Percentiles rank a stretch among this genome's conserved stretches.
Conservation (phyloP, 805 yeast genomes). For the Metschnikowia rubicola region DNA sequence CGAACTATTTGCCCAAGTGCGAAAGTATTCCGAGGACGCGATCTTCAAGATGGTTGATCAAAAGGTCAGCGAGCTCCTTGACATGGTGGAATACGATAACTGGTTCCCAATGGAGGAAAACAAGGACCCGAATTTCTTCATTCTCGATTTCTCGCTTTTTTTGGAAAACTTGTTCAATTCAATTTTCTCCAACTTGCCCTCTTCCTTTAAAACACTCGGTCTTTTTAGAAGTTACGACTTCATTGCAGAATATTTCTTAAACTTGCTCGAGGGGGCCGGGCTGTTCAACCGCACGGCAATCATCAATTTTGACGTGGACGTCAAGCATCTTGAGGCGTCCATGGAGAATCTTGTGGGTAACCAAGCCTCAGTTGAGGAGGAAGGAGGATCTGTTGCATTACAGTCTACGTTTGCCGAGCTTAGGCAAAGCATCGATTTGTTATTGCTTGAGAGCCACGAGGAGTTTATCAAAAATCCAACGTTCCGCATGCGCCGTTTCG, state of each 20-base stretch:
- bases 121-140: constrained; percentile 65
- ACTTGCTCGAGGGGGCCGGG: constrained; percentile 53
- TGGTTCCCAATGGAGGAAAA: constrained; percentile 60
- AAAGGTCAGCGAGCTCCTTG: constrained; percentile 75
- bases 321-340: constrained; percentile 66
- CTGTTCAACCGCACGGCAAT: constrained; percentile 59
- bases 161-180: constrained; percentile 82
- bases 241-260: constrained; percentile 66
- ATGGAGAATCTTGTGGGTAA: constrained; percentile 34
- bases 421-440: constrained; percentile 72
- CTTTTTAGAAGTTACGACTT: constrained; percentile 84
- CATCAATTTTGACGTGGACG: constrained; percentile 73
- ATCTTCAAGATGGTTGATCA: constrained; percentile 80
- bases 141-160: constrained; percentile 81
- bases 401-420: constrained; percentile 75
- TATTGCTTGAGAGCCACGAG: constrained; percentile 61
- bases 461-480: constrained; percentile 54
- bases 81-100: constrained; percentile 74
- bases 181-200: constrained; percentile 78
- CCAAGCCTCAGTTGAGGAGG: constrained; percentile 23
- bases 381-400: constrained; percentile 47
- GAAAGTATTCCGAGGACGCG: constrained; percentile 72
- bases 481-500: constrained; percentile 52
- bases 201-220: constrained; percentile 71
- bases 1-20: constrained; percentile 51